These are phyloP conservation scores for Globisporangium iwayamae DNA, from an alignment of 352 stramenopile genomes.

Conservation along the genomic window DNA sequence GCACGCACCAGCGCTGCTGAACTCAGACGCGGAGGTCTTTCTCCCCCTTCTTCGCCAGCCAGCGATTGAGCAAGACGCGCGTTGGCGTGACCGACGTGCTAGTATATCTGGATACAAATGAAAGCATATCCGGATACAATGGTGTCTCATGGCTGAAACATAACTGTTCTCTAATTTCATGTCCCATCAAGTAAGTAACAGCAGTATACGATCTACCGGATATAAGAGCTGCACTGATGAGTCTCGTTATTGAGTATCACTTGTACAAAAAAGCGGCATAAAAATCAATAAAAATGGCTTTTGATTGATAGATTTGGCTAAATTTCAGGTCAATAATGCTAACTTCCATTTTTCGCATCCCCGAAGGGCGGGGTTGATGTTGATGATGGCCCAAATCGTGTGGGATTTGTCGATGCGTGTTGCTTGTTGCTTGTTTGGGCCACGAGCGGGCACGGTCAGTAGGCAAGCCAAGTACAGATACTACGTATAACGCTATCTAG, in stretches of 20 bases:
- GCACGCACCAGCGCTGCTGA: neutral
- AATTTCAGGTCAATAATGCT: neutral
- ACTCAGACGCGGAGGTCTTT: slow-evolving; percentile 8
- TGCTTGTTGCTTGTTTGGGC: too few relatives aligned
- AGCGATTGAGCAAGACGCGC: neutral
- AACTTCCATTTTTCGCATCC: slow-evolving; percentile 1
- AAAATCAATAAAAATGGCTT: neutral
- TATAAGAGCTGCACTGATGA: too few relatives aligned
- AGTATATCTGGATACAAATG: too few relatives aligned
- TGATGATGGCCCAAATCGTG: neutral
- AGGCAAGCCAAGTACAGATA: too few relatives aligned
- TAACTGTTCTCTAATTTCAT: too few relatives aligned
- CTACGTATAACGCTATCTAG: too few relatives aligned
- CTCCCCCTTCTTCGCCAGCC: neutral
- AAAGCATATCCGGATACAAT: too few relatives aligned
- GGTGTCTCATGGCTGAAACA: too few relatives aligned
- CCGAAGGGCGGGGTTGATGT: neutral
- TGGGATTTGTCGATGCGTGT: neutral
- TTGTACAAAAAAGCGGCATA: neutral
- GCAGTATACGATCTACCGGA: too few relatives aligned
- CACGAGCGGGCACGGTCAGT: neutral
- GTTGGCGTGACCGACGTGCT: too few relatives aligned
- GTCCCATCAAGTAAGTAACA: too few relatives aligned
- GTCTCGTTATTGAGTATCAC: too few relatives aligned
- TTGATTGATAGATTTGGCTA: neutral